phyloP scores from a whole-genome alignment of 2,329 filamentous ascomycete genomes.

The Penicillium sp. region DNA sequence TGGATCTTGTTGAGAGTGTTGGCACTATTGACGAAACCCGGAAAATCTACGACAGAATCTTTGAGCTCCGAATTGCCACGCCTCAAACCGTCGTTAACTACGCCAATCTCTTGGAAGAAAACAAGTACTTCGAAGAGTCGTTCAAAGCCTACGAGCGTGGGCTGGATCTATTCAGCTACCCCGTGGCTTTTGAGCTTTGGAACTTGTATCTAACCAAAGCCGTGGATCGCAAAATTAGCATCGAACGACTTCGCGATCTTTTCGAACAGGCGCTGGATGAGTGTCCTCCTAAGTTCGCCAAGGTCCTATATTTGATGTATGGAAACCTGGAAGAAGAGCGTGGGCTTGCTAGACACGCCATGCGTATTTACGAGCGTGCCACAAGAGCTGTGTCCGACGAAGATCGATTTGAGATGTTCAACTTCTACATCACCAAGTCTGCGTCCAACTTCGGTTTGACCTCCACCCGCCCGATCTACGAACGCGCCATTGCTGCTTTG shows the following conservation, averaged over 20 bases:
- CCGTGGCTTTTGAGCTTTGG: conserved; percentile 97
- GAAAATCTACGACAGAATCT: conserved; percentile 94
- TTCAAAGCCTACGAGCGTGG: conserved; percentile 98
- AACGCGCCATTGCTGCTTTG: conserved; percentile 87
- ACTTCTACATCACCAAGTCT: conserved; percentile 98
- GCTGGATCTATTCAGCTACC: conserved; percentile 96
- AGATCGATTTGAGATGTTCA: conserved; percentile 95
- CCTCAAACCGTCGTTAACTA: conserved; percentile 99
- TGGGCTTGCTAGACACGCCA: conserved; percentile 88
- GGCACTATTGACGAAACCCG: conserved; percentile 85
- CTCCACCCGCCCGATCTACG: conserved; percentile 92
- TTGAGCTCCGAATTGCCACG: conserved; percentile 94
- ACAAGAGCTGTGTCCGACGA: conserved; percentile 93
- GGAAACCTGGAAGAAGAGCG: conserved; percentile 94
- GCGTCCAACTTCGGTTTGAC: conserved; percentile 96
- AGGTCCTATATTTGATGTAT: conserved; percentile 96
- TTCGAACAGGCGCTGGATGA: conserved; percentile 97
- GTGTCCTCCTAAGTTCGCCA: conserved; percentile 92
- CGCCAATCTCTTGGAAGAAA: conserved; percentile 88
- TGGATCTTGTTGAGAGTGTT: conserved; percentile 94
- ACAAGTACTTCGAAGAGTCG: conserved; percentile 92
- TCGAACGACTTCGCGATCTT: conserved; percentile 87
- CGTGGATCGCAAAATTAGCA: conserved; percentile 90
- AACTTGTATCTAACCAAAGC: conserved; percentile 97
- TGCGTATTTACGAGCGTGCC: conserved; percentile 98